A percentile compares a stretch with the other conserved stretches of the same genome.
phyloP scores from a whole-genome alignment of 1,284 basidiomycete genomes.

The Phlebopus sp. region DNA sequence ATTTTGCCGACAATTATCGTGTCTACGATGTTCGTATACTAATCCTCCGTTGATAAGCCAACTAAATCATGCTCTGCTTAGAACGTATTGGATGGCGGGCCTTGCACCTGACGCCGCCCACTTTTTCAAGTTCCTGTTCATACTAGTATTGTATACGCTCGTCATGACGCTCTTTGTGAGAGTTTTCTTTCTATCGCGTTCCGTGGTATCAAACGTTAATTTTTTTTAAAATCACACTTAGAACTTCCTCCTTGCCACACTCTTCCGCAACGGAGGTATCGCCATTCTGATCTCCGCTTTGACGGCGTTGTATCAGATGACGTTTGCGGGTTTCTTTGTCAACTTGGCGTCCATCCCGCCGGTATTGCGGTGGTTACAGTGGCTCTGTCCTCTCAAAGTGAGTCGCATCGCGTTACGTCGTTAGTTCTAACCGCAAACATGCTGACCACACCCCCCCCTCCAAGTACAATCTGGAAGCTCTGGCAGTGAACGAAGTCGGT shows the following conservation, averaged over 20 bases:
- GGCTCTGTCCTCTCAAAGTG: conserved; percentile 60
- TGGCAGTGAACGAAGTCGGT: conserved; percentile 86
- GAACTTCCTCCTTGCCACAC: conserved; percentile 84
- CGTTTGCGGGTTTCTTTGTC: conserved; percentile 84
- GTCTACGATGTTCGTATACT: conserved; percentile 64
- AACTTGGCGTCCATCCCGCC: conserved; percentile 78
- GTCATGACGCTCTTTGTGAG: conserved; percentile 81
- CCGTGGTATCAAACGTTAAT: conserved; percentile 1
- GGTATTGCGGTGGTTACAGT: conserved; percentile 85
- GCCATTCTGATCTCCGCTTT: conserved; percentile 83
- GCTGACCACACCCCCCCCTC: too few species aligned
- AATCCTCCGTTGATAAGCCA: background rate
- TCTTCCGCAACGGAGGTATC: conserved; percentile 82
- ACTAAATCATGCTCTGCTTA: conserved; percentile 30
- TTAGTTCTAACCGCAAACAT: too few species aligned
- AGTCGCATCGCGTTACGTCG: background rate
- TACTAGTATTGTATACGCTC: conserved; percentile 74
- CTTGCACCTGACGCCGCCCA: conserved; percentile 63
- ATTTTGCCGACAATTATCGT: conserved; percentile 83
- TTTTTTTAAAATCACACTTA: too few species aligned
- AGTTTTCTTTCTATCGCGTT: conserved; percentile 26
- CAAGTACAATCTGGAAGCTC: conserved; percentile 76
- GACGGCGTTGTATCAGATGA: conserved; percentile 79
- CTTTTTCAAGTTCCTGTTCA: conserved; percentile 83
- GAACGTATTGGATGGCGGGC: conserved; percentile 92